These are phyloP conservation scores for Polytrichum formosum DNA, from an alignment of 225 moss, liverwort and hornwort species.

Conservation along the genomic window DNA sequence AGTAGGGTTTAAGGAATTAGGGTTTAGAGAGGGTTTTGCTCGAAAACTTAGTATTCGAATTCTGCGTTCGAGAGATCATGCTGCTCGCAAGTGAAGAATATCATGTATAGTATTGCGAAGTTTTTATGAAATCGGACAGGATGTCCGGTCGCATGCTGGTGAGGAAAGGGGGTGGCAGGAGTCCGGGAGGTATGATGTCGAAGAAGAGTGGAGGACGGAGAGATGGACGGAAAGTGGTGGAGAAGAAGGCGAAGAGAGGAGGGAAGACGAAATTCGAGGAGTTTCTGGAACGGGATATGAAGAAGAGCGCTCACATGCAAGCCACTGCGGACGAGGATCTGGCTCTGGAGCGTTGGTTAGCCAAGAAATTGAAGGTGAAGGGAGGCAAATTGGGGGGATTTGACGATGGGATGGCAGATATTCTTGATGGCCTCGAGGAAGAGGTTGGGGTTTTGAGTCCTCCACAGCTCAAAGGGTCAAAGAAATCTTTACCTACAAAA, in stretches of 20 bases:
- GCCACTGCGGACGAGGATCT: conserved; percentile 52
- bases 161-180: too few species aligned
- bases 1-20: too few species aligned
- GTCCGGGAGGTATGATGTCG: too few species aligned
- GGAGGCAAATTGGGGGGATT: conserved; percentile 48
- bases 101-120: too few species aligned
- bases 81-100: too few species aligned
- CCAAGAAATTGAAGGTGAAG: conserved; percentile 65
- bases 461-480: conserved; percentile 2
- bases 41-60: too few species aligned
- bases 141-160: too few species aligned
- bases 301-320: conserved; percentile 15
- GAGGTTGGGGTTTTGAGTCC: conserved; percentile 24
- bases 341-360: conserved; percentile 45
- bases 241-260: conserved; percentile 34
- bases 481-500: not conserved
- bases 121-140: too few species aligned
- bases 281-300: conserved; percentile 52
- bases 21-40: too few species aligned
- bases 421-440: conserved; percentile 57
- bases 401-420: conserved; percentile 54
- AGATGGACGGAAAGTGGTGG: conserved; percentile 13
- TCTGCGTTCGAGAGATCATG: too few species aligned
- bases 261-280: conserved; percentile 58
- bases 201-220: conserved; percentile 3